These are phyloP conservation scores for Colletotrichum ledebouriae DNA, from an alignment of 2,329 filamentous ascomycete species.

Conservation along the genomic window DNA sequence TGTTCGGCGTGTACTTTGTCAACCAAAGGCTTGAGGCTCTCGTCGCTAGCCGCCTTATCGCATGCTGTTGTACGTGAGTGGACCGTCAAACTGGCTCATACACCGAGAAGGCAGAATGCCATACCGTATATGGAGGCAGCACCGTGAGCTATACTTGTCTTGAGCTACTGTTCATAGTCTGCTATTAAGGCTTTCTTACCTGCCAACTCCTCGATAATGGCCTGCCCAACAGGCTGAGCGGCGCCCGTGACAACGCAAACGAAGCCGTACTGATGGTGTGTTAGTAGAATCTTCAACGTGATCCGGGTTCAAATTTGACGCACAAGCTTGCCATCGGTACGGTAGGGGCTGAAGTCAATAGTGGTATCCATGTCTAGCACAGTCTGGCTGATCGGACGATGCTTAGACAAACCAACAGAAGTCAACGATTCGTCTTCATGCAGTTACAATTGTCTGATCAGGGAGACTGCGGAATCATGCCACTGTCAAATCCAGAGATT, in stretches of 20 bases:
- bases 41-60: slow-evolving; percentile 57
- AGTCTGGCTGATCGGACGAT: not conserved
- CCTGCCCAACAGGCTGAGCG: slow-evolving; percentile 70
- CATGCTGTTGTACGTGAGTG: slow-evolving; percentile 56
- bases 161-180: not conserved
- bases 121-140: slow-evolving; percentile 73
- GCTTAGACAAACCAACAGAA: too few relatives aligned
- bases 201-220: slow-evolving; percentile 71
- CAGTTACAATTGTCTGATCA: not conserved
- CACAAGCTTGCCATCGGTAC: slow-evolving; percentile 69
- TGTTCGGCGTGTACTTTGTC: slow-evolving; percentile 56
- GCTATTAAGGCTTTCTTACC: slow-evolving; percentile 51
- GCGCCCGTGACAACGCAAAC: slow-evolving; percentile 75
- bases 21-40: slow-evolving; percentile 56
- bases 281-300: slow-evolving; percentile 8
- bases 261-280: slow-evolving; percentile 68
- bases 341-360: slow-evolving; percentile 69
- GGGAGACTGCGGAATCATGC: slow-evolving; percentile 1
- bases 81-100: not conserved
- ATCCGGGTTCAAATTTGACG: slow-evolving; percentile 43
- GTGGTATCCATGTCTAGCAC: slow-evolving; percentile 49
- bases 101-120: slow-evolving; percentile 1
- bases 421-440: not conserved
- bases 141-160: slow-evolving; percentile 64
- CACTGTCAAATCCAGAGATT: slow-evolving; percentile 2